Base-by-base conservation (phyloP, 495 filamentous ascomycete species). In the Xylaria longipes region DNA sequence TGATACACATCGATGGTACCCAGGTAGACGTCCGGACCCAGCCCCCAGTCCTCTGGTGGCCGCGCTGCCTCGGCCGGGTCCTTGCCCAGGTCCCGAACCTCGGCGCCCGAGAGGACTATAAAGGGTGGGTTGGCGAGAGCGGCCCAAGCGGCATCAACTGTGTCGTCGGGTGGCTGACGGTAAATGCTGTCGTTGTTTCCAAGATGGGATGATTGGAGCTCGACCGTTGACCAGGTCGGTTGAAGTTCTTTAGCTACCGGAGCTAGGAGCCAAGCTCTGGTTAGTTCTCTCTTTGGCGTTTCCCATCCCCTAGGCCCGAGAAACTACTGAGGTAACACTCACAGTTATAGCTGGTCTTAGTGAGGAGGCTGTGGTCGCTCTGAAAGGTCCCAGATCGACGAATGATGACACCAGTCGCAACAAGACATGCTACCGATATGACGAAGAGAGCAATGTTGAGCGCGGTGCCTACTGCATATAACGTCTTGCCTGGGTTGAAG, bases 11-110 rank as follows among this genome's bases (percentile, higher is more conserved):
- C 71, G 52, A 73, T 71, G 37, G 68, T 77, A 63, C 70, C 75
- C 52, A 70, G 35, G 56, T 77, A 79, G 1, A 75, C 78, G 48
- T 81, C 75, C 22, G 72, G 45, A 15, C 75, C 76, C 27, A 79
- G 57, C 1, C 74, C 70, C 57, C 73, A 80, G 9, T 69, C 57
- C 25, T 80, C 72, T 41, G 71, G 48, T 48, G 71, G 75, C 33
- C 73, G 71, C 1, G 72, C 78, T 4, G 70, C 68, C 14, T 71
- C 74, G 25, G 70, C 74, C 17, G 74, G 74, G 62, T 78, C 78
- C 56, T 79, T 80, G 41, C 77, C 79, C 20, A 79, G 67, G 25
- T 62, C 62, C 33, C 71, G 29, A 4, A 77, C 67, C 43, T 80
- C 66, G 48, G 78, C 73, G 9, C 62, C 31, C 0, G 73, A 65